These are phyloP conservation scores for Pseudogymnoascus sp. DNA, from an alignment of 2,329 filamentous ascomycete species.

Conservation along the genomic window DNA sequence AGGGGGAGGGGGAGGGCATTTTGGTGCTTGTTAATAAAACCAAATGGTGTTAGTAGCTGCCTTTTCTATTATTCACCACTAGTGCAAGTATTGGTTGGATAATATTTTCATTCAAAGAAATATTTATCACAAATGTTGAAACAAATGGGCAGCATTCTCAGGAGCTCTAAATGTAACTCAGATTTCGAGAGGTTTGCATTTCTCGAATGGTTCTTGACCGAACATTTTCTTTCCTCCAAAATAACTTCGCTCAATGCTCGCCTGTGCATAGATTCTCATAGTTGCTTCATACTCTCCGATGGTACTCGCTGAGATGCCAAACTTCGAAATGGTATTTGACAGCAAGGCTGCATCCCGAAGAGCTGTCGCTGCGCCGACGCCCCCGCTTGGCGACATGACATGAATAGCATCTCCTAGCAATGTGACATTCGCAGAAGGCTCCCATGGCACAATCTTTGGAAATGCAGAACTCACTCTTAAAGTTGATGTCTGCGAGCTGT, in stretches of 20 bases:
- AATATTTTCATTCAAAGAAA: not conserved
- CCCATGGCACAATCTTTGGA: slow-evolving; percentile 14
- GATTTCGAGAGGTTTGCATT: not conserved
- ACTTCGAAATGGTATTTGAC: not conserved
- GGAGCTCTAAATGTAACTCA: not conserved
- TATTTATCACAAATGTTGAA: not conserved
- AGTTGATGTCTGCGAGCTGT: slow-evolving; percentile 11
- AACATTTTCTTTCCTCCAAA: not conserved
- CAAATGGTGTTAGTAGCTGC: not conserved
- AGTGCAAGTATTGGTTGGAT: not conserved
- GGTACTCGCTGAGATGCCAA: not conserved
- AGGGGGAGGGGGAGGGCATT: not conserved
- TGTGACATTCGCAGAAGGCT: slow-evolving; percentile 11
- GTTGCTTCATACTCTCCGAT: not conserved
- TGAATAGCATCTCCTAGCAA: slow-evolving; percentile 17
- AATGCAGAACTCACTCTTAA: slow-evolving; percentile 15
- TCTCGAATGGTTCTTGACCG: not conserved
- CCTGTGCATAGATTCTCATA: not conserved
- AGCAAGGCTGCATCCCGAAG: not conserved
- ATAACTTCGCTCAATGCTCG: not conserved
- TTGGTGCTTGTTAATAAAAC: not conserved
- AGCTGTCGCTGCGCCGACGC: not conserved
- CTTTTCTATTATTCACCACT: not conserved
- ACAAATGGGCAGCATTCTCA: not conserved
- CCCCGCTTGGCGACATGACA: slow-evolving; percentile 12